Evolutionary conservation across 257 asterid genomes (phyloP).

Genomic region (Petrea volubilis): DNA sequence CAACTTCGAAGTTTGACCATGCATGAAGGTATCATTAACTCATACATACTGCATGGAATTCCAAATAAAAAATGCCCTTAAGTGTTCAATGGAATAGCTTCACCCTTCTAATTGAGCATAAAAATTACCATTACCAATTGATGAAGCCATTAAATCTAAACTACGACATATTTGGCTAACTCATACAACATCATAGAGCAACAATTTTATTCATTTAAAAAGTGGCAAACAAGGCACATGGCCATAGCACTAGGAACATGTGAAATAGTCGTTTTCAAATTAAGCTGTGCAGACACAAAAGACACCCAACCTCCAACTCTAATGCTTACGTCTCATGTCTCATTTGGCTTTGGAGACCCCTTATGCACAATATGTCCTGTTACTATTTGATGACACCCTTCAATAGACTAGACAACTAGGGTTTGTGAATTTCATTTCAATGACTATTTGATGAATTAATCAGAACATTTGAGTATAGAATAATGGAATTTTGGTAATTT

Average conservation of each 20-base stretch:
- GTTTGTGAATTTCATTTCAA: background rate
- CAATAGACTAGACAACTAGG: background rate
- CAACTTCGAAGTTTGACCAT: too few relatives aligned
- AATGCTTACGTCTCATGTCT: background rate
- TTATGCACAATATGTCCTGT: background rate
- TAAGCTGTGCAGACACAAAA: constrained; percentile 12
- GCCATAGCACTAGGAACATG: constrained; percentile 14
- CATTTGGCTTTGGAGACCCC: constrained; percentile 8
- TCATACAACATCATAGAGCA: constrained; percentile 3
- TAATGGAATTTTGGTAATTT: too few relatives aligned
- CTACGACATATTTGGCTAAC: background rate
- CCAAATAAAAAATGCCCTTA: too few relatives aligned
- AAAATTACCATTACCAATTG: background rate
- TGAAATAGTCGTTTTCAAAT: constrained; percentile 24
- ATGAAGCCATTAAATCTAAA: background rate
- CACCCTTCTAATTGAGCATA: background rate
- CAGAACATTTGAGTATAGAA: too few relatives aligned
- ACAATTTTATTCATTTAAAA: background rate
- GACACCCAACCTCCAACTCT: constrained; percentile 22
- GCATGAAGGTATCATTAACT: too few relatives aligned
- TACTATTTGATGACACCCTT: background rate
- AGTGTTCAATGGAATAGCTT: background rate
- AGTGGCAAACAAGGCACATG: constrained; percentile 32
- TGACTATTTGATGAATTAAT: too few relatives aligned
- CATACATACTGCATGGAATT: too few relatives aligned